Conservation (phyloP, 2,329 filamentous ascomycete species). For the Xylaria digitata region DNA sequence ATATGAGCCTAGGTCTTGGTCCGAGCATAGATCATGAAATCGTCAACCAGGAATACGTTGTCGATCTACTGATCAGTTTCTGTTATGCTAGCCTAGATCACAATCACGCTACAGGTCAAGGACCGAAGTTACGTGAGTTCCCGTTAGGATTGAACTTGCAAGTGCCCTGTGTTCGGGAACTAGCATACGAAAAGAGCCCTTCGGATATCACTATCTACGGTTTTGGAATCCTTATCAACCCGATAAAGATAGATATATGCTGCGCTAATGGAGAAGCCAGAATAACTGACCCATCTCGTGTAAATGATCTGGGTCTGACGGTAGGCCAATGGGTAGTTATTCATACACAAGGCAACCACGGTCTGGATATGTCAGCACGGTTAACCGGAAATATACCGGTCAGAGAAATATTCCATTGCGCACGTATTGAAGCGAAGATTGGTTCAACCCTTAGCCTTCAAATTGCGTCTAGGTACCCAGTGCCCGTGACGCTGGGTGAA, state of each 20-base stretch:
- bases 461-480: slow-evolving; percentile 39
- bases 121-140: slow-evolving; percentile 52
- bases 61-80: slow-evolving; percentile 86
- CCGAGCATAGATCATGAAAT: slow-evolving; percentile 89
- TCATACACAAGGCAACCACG: slow-evolving; percentile 20
- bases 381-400: neutral
- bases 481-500: slow-evolving; percentile 17
- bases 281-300: slow-evolving; percentile 9
- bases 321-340: slow-evolving; percentile 46
- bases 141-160: slow-evolving; percentile 53
- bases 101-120: no score
- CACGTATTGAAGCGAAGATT: slow-evolving; percentile 34
- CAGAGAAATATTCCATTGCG: slow-evolving; percentile 42
- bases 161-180: slow-evolving; percentile 44
- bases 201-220: neutral
- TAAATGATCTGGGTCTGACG: slow-evolving; percentile 10
- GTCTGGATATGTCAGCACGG: neutral
- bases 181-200: no score
- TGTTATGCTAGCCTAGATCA: slow-evolving; percentile 71
- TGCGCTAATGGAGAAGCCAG: slow-evolving; percentile 27
- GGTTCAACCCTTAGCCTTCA: slow-evolving; percentile 31
- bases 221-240: slow-evolving; percentile 39
- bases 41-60: slow-evolving; percentile 79
- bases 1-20: slow-evolving; percentile 86
- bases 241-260: slow-evolving; percentile 37